These are phyloP conservation scores for Colletotrichum theobromicola DNA, from an alignment of 2,329 filamentous ascomycete species.

Conservation along the genomic window DNA sequence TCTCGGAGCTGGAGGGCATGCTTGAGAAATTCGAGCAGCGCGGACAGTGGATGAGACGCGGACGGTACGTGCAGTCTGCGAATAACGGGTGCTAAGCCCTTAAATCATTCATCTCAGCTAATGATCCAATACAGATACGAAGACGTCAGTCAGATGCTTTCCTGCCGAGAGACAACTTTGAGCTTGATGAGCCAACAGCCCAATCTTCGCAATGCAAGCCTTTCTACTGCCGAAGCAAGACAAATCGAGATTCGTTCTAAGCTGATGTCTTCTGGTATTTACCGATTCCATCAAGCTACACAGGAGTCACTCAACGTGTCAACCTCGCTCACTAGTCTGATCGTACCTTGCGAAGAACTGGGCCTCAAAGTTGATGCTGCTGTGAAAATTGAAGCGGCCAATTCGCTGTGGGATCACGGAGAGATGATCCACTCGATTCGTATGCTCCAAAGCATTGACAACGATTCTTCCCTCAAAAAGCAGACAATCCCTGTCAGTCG, in stretches of 20 bases:
- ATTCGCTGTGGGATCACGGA: constrained; percentile 91
- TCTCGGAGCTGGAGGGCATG: constrained; percentile 64
- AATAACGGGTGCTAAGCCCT: not conserved
- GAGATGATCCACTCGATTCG: constrained; percentile 88
- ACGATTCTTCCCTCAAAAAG: constrained; percentile 63
- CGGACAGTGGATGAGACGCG: constrained; percentile 81
- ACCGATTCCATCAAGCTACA: constrained; percentile 78
- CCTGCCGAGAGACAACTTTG: constrained; percentile 82
- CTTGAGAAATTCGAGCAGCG: constrained; percentile 70
- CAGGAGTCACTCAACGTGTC: constrained; percentile 89
- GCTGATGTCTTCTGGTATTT: constrained; percentile 75
- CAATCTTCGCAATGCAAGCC: constrained; percentile 63
- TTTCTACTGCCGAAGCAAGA: constrained; percentile 68
- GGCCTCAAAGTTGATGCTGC: constrained; percentile 79
- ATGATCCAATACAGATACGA: constrained; percentile 60
- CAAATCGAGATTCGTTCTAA: constrained; percentile 79
- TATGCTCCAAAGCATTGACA: constrained; percentile 79
- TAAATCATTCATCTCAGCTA: not conserved
- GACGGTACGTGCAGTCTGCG: constrained; percentile 60
- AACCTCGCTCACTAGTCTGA: constrained; percentile 80
- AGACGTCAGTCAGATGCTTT: constrained; percentile 81
- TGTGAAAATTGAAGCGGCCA: constrained; percentile 82
- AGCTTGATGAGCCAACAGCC: constrained; percentile 77
- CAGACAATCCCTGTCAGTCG: constrained; percentile 76
- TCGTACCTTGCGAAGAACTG: constrained; percentile 70